Base-by-base conservation (phyloP, 2,329 filamentous ascomycete genomes). In the Cladosporium sp. region DNA sequence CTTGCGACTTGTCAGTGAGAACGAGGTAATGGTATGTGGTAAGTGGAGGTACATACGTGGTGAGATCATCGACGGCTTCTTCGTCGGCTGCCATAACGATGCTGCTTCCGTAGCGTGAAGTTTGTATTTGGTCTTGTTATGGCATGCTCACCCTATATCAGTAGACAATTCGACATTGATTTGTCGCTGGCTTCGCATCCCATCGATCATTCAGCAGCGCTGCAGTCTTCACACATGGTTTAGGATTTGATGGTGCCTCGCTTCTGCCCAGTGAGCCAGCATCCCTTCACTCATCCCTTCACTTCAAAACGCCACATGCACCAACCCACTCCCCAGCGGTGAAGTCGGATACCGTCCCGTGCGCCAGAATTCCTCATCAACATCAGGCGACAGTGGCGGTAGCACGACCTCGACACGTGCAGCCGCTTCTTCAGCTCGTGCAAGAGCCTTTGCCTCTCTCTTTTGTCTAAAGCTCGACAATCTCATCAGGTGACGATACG, bases 311-410 rank as follows among this genome's bases (percentile, higher is more conserved):
- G 40, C 25, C 28, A 47, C 20, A 28, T 36, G 32, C 9, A 34
- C 52, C 40, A 55, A 17, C 9, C 15, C 34, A 36, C 3, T 13
- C 17, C 40, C 32, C 28, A n/a, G 17, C 3, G 52, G 52, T 8
- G 40, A 37, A n/a, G 40, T 19, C 22, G 52, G 52, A 32, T 47
- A 55, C 6, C 40, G 13, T 4, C 52, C 52, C 7, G 52, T 55
- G 13, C 34, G 40, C 52, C 52, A 55, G 32, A 55, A 47, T 9
- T 47, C 52, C 2, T 47, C 52, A 37, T 55, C 52, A 36, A 55
- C 52, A 15, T 47, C 40, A 5, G 52, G 40, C 13, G 52, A 55
- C 20, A 55, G 32, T 17, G 40, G 40, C 42, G 40, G 52, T 15
- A 55, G 28, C 6, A 28, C 12, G 12, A 47, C 19, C 7, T 45